These are phyloP conservation scores for Tripterygium wilfordii DNA, from an alignment of 177 flowering plant genomes.

Conservation along the genomic window DNA sequence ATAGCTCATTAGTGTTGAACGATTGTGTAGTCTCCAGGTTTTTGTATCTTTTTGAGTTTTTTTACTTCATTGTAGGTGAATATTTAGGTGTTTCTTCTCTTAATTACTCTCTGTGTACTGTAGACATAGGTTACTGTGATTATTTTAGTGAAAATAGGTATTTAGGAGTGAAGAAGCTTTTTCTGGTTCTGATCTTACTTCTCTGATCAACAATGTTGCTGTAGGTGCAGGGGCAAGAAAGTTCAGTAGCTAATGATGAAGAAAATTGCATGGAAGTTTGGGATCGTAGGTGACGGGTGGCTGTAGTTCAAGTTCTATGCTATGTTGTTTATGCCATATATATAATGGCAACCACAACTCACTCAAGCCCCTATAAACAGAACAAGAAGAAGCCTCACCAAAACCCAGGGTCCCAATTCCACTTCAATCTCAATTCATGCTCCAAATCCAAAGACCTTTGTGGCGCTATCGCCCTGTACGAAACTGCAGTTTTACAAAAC, in stretches of 20 bases:
- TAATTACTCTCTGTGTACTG: too few relatives aligned
- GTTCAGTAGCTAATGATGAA: constrained; percentile 3
- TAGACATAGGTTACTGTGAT: too few relatives aligned
- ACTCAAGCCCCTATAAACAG: too few relatives aligned
- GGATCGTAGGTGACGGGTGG: constrained; percentile 8
- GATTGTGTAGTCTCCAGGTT: too few relatives aligned
- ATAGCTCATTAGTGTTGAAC: too few relatives aligned
- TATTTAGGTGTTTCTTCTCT: too few relatives aligned
- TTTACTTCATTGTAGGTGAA: too few relatives aligned
- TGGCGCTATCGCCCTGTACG: constrained; percentile 60
- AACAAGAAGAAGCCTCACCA: constrained; percentile 30
- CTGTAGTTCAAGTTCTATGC: constrained; percentile 8
- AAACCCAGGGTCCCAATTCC: constrained; percentile 42
- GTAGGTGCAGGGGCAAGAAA: constrained; percentile 6
- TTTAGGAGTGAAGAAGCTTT: too few relatives aligned
- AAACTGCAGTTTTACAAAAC: constrained; percentile 33
- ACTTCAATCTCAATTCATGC: constrained; percentile 45
- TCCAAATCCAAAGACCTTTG: constrained; percentile 56
- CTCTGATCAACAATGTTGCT: not conserved
- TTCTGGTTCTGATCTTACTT: not conserved
- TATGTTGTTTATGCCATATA: not conserved
- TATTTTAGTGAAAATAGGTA: too few relatives aligned
- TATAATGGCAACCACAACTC: too few relatives aligned
- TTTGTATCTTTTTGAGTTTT: too few relatives aligned
- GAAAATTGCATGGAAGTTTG: constrained; percentile 1